A percentile compares a stretch with the other conserved stretches of the same genome.
Conservation (phyloP, 257 asterid genomes). For the Nicotiana sylvestris region DNA sequence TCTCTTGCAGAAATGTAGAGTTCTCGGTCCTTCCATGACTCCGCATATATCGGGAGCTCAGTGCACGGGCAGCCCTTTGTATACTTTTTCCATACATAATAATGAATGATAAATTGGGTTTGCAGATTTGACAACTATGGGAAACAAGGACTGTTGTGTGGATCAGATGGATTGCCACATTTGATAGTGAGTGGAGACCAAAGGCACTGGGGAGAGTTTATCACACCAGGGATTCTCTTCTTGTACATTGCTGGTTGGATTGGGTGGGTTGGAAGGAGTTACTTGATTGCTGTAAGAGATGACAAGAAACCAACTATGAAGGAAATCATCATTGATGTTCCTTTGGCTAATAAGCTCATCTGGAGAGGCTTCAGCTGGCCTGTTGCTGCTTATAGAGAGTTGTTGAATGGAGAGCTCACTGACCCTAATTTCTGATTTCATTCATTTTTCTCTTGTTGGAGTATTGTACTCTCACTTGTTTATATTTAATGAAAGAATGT, state of each 20-base stretch:
- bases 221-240: slow-evolving; percentile 88
- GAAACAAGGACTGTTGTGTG: slow-evolving; percentile 79
- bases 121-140: slow-evolving; percentile 77
- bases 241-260: slow-evolving; percentile 96
- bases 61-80: neutral
- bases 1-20: no score
- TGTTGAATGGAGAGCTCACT: slow-evolving; percentile 78
- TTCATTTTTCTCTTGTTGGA: neutral
- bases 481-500: neutral
- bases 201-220: slow-evolving; percentile 97
- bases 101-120: no score
- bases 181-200: slow-evolving; percentile 97
- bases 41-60: no score
- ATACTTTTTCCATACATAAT: no score
- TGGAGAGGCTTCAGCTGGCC: slow-evolving; percentile 99
- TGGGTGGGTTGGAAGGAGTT: slow-evolving; percentile 98
- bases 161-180: slow-evolving; percentile 91
- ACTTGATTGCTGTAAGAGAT: slow-evolving; percentile 81
- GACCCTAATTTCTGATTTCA: slow-evolving; percentile 63
- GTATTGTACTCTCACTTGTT: neutral
- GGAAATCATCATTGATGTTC: slow-evolving; percentile 95
- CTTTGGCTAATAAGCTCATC: slow-evolving; percentile 61
- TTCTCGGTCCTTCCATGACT: no score
- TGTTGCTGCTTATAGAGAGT: slow-evolving; percentile 91
- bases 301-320: slow-evolving; percentile 87